Conservation (phyloP, 768 basidiomycete genomes). For the Tulasnella sp. region DNA sequence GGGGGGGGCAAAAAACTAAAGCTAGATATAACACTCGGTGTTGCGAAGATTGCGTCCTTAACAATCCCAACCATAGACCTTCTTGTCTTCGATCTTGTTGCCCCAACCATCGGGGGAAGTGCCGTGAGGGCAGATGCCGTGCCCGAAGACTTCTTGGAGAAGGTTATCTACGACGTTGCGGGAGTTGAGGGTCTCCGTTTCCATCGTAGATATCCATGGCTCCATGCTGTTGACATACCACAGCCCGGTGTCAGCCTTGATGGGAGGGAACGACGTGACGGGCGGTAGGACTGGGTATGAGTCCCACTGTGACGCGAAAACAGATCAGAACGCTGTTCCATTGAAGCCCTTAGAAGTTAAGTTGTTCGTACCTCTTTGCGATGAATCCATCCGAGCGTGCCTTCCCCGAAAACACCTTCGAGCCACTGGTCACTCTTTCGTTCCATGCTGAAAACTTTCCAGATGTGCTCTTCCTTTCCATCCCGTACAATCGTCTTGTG, state of each 20-base stretch:
- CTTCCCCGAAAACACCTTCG: constrained; percentile 53
- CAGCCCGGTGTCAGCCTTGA: constrained; percentile 71
- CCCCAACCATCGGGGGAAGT: constrained; percentile 14
- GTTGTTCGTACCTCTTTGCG: constrained; percentile 61
- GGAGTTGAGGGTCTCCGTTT: constrained; percentile 80
- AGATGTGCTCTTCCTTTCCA: constrained; percentile 53
- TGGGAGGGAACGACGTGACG: constrained; percentile 63
- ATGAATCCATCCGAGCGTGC: constrained; percentile 72
- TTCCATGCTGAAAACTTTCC: constrained; percentile 82
- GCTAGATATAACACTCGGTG: background rate
- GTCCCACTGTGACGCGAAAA: constrained; percentile 57
- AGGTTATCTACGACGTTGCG: constrained; percentile 80
- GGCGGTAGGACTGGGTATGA: constrained; percentile 73
- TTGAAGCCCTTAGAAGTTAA: background rate
- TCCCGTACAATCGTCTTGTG: constrained; percentile 50
- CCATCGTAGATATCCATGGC: constrained; percentile 91
- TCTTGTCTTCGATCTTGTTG: background rate
- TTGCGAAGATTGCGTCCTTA: background rate
- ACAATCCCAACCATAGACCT: constrained; percentile 29
- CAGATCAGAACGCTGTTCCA: constrained; percentile 27
- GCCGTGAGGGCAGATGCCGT: constrained; percentile 54
- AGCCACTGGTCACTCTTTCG: constrained; percentile 68
- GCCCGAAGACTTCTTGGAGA: constrained; percentile 65
- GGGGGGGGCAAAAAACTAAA: background rate
- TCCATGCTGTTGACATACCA: constrained; percentile 94